phyloP scores from a whole-genome alignment of 805 yeast species.

The Tetrapisispora fleetii region DNA sequence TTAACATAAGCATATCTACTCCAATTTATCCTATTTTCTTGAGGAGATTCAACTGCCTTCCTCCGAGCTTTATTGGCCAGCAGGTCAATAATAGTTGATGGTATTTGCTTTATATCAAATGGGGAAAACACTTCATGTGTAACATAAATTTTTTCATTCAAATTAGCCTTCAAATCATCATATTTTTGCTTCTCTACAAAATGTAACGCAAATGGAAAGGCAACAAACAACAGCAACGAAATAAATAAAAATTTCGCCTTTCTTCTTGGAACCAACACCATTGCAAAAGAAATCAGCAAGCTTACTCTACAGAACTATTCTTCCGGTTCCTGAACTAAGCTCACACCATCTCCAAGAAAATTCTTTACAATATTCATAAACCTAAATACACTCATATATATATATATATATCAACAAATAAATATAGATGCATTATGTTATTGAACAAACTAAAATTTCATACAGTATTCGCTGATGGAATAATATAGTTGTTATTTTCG shows the following conservation, averaged over 20 bases:
- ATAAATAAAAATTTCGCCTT: neutral
- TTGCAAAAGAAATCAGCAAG: no score
- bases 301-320: no score
- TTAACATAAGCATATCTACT: slow-evolving; percentile 41
- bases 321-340: no score
- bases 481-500: no score
- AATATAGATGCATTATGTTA: no score
- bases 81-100: slow-evolving; percentile 6
- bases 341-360: no score
- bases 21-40: slow-evolving; percentile 27
- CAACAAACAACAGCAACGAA: neutral
- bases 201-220: neutral
- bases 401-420: no score
- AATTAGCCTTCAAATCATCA: neutral
- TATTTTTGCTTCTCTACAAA: neutral
- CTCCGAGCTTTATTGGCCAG: neutral
- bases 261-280: slow-evolving; percentile 1
- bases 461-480: no score
- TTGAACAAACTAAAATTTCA: no score
- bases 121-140: slow-evolving; percentile 9
- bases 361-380: no score
- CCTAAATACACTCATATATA: no score
- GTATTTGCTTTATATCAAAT: slow-evolving; percentile 13
- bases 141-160: neutral
- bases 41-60: neutral